These are phyloP conservation scores for Opeltia flavorubescens DNA, from an alignment of 495 filamentous ascomycete species.

Conservation along the genomic window DNA sequence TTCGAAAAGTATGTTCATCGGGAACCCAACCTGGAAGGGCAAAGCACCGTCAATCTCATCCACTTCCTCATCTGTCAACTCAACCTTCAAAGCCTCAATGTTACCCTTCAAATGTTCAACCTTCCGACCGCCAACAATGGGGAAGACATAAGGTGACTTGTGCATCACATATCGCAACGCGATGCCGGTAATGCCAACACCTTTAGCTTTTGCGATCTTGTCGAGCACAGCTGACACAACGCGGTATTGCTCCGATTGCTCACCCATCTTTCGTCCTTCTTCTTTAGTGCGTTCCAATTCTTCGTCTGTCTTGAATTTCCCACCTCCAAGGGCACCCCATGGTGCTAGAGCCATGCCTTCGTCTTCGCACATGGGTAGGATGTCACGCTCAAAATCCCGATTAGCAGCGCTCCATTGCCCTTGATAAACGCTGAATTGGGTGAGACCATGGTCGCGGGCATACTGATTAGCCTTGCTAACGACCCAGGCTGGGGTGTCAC, in stretches of 20 bases:
- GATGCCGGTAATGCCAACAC: conserved; percentile 35
- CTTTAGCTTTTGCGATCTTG: conserved; percentile 39
- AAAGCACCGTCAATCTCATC: conserved; percentile 36
- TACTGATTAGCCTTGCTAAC: conserved; percentile 45
- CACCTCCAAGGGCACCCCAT: conserved; percentile 40
- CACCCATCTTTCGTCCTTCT: conserved; percentile 14
- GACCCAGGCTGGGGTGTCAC: conserved; percentile 50
- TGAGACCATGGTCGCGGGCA: conserved; percentile 43
- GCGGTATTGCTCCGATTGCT: conserved; percentile 26
- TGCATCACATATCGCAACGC: conserved; percentile 62
- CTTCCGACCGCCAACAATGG: conserved; percentile 55
- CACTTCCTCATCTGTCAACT: conserved; percentile 41
- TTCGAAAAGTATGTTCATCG: conserved; percentile 29
- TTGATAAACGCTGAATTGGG: conserved; percentile 51
- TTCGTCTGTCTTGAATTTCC: conserved; percentile 34
- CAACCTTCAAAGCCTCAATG: conserved; percentile 41
- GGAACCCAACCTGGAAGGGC: conserved; percentile 40
- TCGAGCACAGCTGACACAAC: conserved; percentile 43
- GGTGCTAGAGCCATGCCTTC: conserved; percentile 47
- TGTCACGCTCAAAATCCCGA: conserved; percentile 42
- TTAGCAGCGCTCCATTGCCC: conserved; percentile 39
- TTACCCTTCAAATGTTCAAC: conserved; percentile 51
- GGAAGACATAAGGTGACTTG: conserved; percentile 65
- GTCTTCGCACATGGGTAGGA: conserved; percentile 38
- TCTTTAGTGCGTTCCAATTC: conserved; percentile 23